Evolutionary conservation across 2,329 filamentous ascomycete genomes (phyloP).

Genomic region (Penicillium sp.): DNA sequence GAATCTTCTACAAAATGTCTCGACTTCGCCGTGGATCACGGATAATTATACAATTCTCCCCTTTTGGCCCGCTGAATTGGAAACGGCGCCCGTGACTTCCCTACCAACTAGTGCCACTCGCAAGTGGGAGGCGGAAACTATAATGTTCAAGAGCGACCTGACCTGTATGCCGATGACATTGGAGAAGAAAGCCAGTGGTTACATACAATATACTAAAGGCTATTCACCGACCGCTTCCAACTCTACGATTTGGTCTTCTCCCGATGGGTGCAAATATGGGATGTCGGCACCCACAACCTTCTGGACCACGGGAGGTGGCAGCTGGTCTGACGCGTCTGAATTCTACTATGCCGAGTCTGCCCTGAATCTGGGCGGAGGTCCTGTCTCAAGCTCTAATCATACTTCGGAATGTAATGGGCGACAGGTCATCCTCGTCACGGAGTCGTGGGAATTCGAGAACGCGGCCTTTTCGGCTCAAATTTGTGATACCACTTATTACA

Average conservation of each 20-base stretch:
- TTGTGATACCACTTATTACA: constrained; percentile 17
- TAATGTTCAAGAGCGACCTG: constrained; percentile 21
- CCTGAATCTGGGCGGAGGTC: no score
- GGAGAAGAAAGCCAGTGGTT: neutral
- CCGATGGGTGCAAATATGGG: constrained; percentile 17
- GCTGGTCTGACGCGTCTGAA: constrained; percentile 20
- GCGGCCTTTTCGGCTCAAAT: constrained; percentile 2
- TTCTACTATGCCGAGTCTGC: constrained; percentile 9
- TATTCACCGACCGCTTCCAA: no score
- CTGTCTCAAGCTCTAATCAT: neutral
- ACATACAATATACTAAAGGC: no score
- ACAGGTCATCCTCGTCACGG: constrained; percentile 13
- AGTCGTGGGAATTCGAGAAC: constrained; percentile 3
- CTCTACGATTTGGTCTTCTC: constrained; percentile 12
- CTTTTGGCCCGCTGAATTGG: constrained; percentile 23
- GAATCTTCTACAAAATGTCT: constrained; percentile 28
- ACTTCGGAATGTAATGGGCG: constrained; percentile 9
- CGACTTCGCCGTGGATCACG: constrained; percentile 33
- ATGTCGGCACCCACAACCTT: neutral
- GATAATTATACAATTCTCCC: constrained; percentile 28
- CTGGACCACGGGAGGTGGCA: constrained; percentile 12
- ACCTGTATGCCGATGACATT: constrained; percentile 19
- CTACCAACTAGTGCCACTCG: constrained; percentile 9
- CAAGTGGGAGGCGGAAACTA: constrained; percentile 20
- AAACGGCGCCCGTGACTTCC: neutral